phyloP scores from a whole-genome alignment of 805 yeast genomes.

The Schwanniomyces sp. region DNA sequence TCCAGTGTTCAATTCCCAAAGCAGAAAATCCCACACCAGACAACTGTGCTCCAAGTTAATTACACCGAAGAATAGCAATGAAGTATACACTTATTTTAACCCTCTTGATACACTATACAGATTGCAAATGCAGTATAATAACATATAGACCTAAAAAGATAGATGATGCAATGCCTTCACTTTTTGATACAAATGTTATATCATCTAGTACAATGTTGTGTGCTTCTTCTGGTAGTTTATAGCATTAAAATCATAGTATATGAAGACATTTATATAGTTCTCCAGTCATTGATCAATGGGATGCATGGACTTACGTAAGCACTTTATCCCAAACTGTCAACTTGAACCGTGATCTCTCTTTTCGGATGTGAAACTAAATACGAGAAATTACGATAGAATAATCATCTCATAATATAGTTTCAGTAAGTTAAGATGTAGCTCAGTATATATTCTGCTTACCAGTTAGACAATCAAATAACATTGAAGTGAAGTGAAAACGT shows the following conservation, averaged over 20 bases:
- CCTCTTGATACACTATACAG: constrained; percentile 18
- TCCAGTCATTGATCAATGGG: too few relatives aligned
- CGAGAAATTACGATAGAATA: too few relatives aligned
- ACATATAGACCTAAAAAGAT: constrained; percentile 28
- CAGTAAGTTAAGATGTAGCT: too few relatives aligned
- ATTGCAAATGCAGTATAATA: constrained; percentile 17
- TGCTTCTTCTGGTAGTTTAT: not conserved
- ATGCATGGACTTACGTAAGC: too few relatives aligned
- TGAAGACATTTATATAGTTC: not conserved
- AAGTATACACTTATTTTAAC: constrained; percentile 23
- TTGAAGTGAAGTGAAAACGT: too few relatives aligned
- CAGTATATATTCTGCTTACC: too few relatives aligned
- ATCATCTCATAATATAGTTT: too few relatives aligned
- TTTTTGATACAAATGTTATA: constrained; percentile 14
- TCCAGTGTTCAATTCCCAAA: constrained; percentile 24
- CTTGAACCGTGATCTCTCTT: too few relatives aligned
- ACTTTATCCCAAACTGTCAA: too few relatives aligned
- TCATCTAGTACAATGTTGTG: not conserved
- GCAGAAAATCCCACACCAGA: constrained; percentile 35
- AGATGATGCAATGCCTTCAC: constrained; percentile 35
- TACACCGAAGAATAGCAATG: constrained; percentile 25
- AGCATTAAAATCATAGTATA: not conserved
- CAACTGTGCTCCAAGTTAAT: constrained; percentile 31
- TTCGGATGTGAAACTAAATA: too few relatives aligned
- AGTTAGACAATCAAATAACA: too few relatives aligned